These are phyloP conservation scores for Adenanthera pavonina DNA, from an alignment of 306 rosid species.

Conservation along the genomic window DNA sequence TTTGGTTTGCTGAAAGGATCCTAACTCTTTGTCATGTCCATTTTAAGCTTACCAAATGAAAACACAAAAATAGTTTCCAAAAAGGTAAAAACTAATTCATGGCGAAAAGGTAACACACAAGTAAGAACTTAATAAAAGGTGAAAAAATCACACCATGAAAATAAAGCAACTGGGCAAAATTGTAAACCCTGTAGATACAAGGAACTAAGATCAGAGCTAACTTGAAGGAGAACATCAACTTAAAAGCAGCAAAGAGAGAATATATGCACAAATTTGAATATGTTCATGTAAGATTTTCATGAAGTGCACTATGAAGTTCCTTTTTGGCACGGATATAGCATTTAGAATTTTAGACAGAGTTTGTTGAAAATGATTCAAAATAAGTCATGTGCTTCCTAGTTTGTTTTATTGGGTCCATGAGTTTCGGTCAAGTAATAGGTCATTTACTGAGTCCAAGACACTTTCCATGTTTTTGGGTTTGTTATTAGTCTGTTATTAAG, in stretches of 20 bases:
- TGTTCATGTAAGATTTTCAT: constrained; percentile 21
- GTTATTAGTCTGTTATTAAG: too few relatives aligned
- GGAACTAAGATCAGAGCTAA: constrained; percentile 45
- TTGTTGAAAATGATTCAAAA: too few relatives aligned
- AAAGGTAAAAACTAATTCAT: not conserved
- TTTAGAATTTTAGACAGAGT: constrained; percentile 8
- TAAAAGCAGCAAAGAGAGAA: constrained; percentile 27
- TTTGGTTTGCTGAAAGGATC: constrained; percentile 14
- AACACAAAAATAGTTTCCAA: constrained; percentile 22
- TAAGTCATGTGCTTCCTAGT: too few relatives aligned
- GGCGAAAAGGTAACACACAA: not conserved
- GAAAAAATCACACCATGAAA: constrained; percentile 64
- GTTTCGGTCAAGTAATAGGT: too few relatives aligned
- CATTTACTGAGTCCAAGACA: too few relatives aligned
- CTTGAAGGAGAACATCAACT: constrained; percentile 24
- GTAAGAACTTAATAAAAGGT: constrained; percentile 29
- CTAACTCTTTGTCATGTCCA: constrained; percentile 6
- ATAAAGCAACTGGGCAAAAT: constrained; percentile 86
- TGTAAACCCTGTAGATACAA: constrained; percentile 82
- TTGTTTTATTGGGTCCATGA: too few relatives aligned
- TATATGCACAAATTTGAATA: constrained; percentile 33
- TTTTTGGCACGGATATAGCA: constrained; percentile 8
- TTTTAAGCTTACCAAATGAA: constrained; percentile 26
- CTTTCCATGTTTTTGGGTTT: too few relatives aligned
- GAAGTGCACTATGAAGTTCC: not conserved